A percentile compares a stretch with the other conserved stretches of the same genome.
Evolutionary conservation across 495 filamentous ascomycete species (phyloP).

Genomic region (Penicillium parvum): DNA sequence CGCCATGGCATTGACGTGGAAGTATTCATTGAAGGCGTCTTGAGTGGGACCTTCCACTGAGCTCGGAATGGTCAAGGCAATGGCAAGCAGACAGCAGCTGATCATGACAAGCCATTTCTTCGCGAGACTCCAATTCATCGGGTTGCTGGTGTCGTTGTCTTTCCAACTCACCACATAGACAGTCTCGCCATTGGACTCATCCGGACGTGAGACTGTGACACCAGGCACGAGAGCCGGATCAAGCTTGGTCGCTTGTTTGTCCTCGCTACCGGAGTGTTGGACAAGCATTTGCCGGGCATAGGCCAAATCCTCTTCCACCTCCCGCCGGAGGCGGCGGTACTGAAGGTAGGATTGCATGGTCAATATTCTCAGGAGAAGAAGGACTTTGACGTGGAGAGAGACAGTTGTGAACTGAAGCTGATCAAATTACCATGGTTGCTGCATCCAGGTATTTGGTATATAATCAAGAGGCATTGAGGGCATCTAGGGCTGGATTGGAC

Average conservation of each 20-base stretch:
- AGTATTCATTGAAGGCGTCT: constrained; percentile 28
- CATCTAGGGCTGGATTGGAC: too few species aligned
- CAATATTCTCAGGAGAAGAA: too few species aligned
- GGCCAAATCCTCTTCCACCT: constrained; percentile 10
- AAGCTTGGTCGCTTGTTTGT: not conserved
- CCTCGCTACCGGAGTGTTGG: not conserved
- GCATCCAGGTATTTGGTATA: too few species aligned
- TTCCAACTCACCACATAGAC: constrained; percentile 11
- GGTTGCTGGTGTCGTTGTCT: constrained; percentile 14
- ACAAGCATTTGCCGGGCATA: not conserved
- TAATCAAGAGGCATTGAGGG: too few species aligned
- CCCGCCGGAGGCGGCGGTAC: constrained; percentile 5
- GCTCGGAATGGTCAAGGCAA: constrained; percentile 10
- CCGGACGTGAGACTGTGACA: constrained; percentile 4
- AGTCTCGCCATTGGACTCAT: constrained; percentile 4
- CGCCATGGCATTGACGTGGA: constrained; percentile 45
- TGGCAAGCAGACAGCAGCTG: constrained; percentile 9
- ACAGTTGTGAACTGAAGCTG: too few species aligned
- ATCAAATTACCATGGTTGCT: too few species aligned
- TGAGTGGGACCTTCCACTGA: constrained; percentile 10
- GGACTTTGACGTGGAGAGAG: too few species aligned
- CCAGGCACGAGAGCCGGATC: not conserved
- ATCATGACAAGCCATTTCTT: constrained; percentile 14
- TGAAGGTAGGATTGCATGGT: constrained; percentile 5
- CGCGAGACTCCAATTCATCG: constrained; percentile 5